Percentiles rank a stretch among this genome's conserved stretches.
Evolutionary conservation across 2,329 filamentous ascomycete species (phyloP).

Genomic region (Colletotrichum karsti): DNA sequence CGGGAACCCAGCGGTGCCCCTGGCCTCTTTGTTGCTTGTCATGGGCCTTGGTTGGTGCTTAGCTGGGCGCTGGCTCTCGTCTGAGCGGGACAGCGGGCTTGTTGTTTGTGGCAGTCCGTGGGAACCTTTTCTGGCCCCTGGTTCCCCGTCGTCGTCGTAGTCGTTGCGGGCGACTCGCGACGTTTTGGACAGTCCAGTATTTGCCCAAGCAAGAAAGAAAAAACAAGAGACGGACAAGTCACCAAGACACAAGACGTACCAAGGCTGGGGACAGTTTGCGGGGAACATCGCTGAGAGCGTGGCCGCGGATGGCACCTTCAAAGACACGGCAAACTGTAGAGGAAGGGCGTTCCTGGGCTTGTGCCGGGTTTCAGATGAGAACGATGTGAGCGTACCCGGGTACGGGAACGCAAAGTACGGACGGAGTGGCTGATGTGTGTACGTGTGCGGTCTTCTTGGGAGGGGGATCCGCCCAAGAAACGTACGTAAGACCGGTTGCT

Average conservation of each 20-base stretch:
- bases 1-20: slow-evolving; percentile 19
- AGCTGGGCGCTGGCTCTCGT: neutral
- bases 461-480: neutral
- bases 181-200: slow-evolving; percentile 1
- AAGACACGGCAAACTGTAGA: neutral
- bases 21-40: slow-evolving; percentile 5
- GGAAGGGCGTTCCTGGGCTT: slow-evolving; percentile 3
- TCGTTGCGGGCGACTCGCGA: slow-evolving; percentile 2
- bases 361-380: slow-evolving; percentile 26
- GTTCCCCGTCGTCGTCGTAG: neutral
- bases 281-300: slow-evolving; percentile 18
- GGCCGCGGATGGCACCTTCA: neutral
- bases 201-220: neutral
- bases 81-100: slow-evolving; percentile 11
- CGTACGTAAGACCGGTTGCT: neutral
- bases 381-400: neutral
- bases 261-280: slow-evolving; percentile 3
- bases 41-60: neutral
- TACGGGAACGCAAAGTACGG: slow-evolving; percentile 11
- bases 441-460: neutral
- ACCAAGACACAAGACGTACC: slow-evolving; percentile 13
- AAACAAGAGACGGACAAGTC: neutral
- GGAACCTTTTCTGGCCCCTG: neutral
- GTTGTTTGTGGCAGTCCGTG: slow-evolving; percentile 1
- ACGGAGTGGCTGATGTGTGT: slow-evolving; percentile 19